Percentiles rank a stretch among this genome's conserved stretches.
These are phyloP conservation scores for Teratosphaeria destructans DNA, from an alignment of 2,329 filamentous ascomycete genomes.

Conservation along the genomic window DNA sequence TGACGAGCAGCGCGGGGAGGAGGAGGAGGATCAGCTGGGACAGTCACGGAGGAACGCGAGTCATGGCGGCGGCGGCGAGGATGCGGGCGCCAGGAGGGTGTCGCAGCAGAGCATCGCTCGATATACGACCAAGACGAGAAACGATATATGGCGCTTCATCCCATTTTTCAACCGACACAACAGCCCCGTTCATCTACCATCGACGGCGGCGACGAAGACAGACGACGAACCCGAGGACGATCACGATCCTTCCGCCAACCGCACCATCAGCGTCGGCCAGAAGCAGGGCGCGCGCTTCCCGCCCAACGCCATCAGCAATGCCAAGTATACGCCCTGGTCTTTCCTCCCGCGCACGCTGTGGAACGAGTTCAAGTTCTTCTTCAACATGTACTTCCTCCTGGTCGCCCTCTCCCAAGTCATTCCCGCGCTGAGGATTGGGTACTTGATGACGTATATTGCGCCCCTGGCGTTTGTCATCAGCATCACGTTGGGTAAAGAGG, in stretches of 20 bases:
- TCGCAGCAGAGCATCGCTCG: conserved; percentile 29
- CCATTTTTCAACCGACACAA: conserved; percentile 13
- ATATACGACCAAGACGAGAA: conserved; percentile 9
- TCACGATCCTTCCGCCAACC: conserved; percentile 55
- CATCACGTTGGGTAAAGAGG: conserved; percentile 93
- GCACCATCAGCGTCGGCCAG: conserved; percentile 66
- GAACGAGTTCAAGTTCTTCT: conserved; percentile 99
- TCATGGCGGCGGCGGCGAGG: background rate
- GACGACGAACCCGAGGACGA: conserved; percentile 32
- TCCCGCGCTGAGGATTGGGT: conserved; percentile 80
- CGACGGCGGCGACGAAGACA: conserved; percentile 5
- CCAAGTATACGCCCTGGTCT: conserved; percentile 91
- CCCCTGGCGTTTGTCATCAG: conserved; percentile 83
- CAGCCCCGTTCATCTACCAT: conserved; percentile 16
- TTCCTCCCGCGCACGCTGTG: conserved; percentile 92
- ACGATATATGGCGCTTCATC: conserved; percentile 14
- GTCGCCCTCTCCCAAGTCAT: conserved; percentile 92
- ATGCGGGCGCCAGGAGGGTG: background rate
- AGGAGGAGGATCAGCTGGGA: background rate
- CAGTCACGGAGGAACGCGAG: conserved; percentile 26
- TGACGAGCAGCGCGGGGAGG: background rate
- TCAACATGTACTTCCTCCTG: conserved; percentile 97
- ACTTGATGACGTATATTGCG: conserved; percentile 87
- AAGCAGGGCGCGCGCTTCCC: conserved; percentile 67
- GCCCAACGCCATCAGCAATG: conserved; percentile 85